Evolutionary conservation across 257 asterid species (phyloP).

Genomic region (Rehmannia glutinosa): DNA sequence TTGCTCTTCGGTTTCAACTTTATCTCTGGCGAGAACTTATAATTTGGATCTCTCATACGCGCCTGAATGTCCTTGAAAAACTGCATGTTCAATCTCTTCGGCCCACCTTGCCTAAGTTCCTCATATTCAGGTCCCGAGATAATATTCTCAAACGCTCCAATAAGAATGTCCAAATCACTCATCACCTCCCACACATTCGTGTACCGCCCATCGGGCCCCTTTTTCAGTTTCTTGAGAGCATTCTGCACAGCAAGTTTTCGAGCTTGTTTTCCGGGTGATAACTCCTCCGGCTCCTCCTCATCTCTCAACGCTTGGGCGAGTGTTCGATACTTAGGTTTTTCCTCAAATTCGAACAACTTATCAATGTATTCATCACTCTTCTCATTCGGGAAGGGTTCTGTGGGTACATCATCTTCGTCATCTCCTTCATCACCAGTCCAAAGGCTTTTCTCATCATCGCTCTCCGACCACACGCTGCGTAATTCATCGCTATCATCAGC

Average conservation of each 20-base stretch:
- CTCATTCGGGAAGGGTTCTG: constrained; percentile 67
- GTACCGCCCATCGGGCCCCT: constrained; percentile 93
- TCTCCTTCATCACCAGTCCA: constrained; percentile 93
- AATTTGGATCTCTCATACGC: constrained; percentile 90
- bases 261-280: constrained; percentile 85
- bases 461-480: constrained; percentile 60
- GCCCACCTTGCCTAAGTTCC: constrained; percentile 87
- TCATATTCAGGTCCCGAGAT: constrained; percentile 92
- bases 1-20: constrained; percentile 86
- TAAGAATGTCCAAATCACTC: constrained; percentile 81
- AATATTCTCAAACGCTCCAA: constrained; percentile 90
- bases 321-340: constrained; percentile 66
- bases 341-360: constrained; percentile 74
- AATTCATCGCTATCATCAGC: constrained; percentile 91
- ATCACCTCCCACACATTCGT: constrained; percentile 93
- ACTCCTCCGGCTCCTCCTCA: constrained; percentile 81
- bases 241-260: constrained; percentile 80
- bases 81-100: constrained; percentile 72
- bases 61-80: constrained; percentile 91
- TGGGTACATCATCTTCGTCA: constrained; percentile 69
- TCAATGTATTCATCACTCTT: constrained; percentile 73
- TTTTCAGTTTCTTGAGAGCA: constrained; percentile 82
- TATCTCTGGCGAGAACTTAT: constrained; percentile 74
- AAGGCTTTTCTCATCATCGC: constrained; percentile 79
- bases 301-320: constrained; percentile 70